phyloP scores from a whole-genome alignment of 2,329 filamentous ascomycete genomes.

The Aureobasidium subglaciale region DNA sequence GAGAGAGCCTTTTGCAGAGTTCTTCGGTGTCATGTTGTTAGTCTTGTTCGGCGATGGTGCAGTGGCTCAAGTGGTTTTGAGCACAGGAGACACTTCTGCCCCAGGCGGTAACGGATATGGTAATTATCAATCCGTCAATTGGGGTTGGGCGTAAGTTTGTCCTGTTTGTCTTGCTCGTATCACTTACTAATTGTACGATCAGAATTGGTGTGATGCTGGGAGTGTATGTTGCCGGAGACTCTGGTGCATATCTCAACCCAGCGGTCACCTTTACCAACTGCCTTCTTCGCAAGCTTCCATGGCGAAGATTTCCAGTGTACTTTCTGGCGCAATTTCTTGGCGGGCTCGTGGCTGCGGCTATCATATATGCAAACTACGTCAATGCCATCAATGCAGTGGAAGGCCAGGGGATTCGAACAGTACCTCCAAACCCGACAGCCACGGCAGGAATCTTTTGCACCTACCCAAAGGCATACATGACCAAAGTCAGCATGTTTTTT shows the following conservation, averaged over 20 bases:
- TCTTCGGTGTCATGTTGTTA: slow-evolving; percentile 37
- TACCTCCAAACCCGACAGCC: slow-evolving; percentile 47
- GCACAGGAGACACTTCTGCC: slow-evolving; percentile 30
- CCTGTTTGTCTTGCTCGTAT: too few species aligned
- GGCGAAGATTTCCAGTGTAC: slow-evolving; percentile 64
- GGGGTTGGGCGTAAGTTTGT: slow-evolving; percentile 30
- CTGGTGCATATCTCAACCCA: slow-evolving; percentile 59
- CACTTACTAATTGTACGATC: background rate
- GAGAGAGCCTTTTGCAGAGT: slow-evolving; percentile 39
- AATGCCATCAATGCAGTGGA: slow-evolving; percentile 59
- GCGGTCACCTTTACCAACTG: slow-evolving; percentile 66
- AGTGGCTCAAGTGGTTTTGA: slow-evolving; percentile 38
- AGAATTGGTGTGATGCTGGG: slow-evolving; percentile 36
- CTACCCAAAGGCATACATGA: slow-evolving; percentile 58
- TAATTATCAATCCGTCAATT: slow-evolving; percentile 35
- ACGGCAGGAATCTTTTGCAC: slow-evolving; percentile 64
- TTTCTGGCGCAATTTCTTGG: slow-evolving; percentile 59
- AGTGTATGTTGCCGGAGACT: slow-evolving; percentile 59
- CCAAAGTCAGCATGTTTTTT: slow-evolving; percentile 60
- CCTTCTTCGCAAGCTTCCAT: slow-evolving; percentile 60
- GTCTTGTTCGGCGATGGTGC: slow-evolving; percentile 39
- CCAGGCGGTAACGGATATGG: slow-evolving; percentile 38
- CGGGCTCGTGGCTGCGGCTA: slow-evolving; percentile 51
- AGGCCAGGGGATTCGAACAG: slow-evolving; percentile 55
- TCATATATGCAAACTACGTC: slow-evolving; percentile 42